A percentile compares a stretch with the other conserved stretches of the same genome.
These are phyloP conservation scores for Craterostigma plantagineum DNA, from an alignment of 257 asterid genomes.

Conservation along the genomic window DNA sequence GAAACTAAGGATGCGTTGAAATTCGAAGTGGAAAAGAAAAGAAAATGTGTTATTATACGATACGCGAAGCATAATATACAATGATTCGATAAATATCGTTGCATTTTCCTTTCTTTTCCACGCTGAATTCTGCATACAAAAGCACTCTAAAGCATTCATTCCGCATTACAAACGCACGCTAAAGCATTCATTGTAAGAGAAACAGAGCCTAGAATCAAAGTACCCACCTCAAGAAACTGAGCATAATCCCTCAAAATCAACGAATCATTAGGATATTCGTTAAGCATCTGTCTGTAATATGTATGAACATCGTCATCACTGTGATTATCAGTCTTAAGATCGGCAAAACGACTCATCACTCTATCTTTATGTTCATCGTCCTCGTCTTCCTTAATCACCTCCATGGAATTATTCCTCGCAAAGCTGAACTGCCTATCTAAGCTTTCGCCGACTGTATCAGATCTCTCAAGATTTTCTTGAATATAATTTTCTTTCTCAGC, in stretches of 20 bases:
- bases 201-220: not conserved
- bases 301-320: conserved; percentile 17
- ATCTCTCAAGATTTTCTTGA: not conserved
- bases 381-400: conserved; percentile 4
- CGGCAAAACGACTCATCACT: not conserved
- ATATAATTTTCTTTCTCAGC: not conserved
- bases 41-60: too few relatives aligned
- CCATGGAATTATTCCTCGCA: conserved; percentile 1
- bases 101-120: too few relatives aligned
- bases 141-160: not conserved
- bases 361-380: conserved; percentile 1
- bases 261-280: conserved; percentile 32
- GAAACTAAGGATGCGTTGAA: too few relatives aligned
- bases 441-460: not conserved
- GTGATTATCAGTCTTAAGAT: not conserved
- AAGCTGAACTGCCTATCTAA: conserved; percentile 3
- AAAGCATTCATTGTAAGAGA: not conserved
- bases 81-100: too few relatives aligned
- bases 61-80: too few relatives aligned
- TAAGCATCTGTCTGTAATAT: conserved; percentile 17
- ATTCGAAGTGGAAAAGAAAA: too few relatives aligned
- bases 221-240: conserved; percentile 47
- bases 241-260: conserved; percentile 48
- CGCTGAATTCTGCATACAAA: too few relatives aligned
- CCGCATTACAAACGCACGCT: too few relatives aligned